Base-by-base conservation (phyloP, 805 yeast species). In the Zygosaccharomyces siamensis region DNA sequence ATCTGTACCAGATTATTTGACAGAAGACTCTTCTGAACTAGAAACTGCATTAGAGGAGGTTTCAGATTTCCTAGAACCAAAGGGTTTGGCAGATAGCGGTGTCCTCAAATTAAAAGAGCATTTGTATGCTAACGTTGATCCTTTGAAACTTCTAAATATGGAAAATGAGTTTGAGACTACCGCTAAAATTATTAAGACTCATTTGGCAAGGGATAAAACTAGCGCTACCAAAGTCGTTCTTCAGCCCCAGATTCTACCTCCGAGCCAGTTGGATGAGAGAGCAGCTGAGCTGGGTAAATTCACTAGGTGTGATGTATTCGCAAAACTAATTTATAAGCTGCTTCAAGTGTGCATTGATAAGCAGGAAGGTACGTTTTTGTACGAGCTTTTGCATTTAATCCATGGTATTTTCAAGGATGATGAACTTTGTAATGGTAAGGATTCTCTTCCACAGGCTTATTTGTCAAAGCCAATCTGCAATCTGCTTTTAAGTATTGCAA, bases 71-170 rank as follows among this genome's bases (percentile, higher is more conserved):
- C 74, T 75, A 27, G 79, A 87, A 6, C 93, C 95, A 3, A 72
- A 74, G 18, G 87, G 87, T 2, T 65, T 83, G 37, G 74, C 73
- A 32, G 92, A 84, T 59, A 76, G 79, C 51, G 95, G 95, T 20
- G 75, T 76, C 40, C 86, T 83, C 62, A 68, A 78, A 21, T 69
- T 86, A 57, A 84, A 80, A 53, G 70, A 73, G 10, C 64, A 69
- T 2, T 52, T 70, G 7, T 75, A 69, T 52, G 64, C 71, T 8
- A 62, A 66, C 2, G 66, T 85, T 47, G 93, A 86, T 62, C 88
- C 88, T 2, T 64, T 81, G 50, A 74, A 73, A 54, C 58, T 76
- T 16, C 69, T 71, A 16, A 65, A 63, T 52, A 66, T 75, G 49
- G 80, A 77, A 36, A 73, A 67, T 42, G 77, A 81, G 50, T 71